phyloP scores from a whole-genome alignment of 108 stramenopile genomes.

The Stephanodiscus triporus region DNA sequence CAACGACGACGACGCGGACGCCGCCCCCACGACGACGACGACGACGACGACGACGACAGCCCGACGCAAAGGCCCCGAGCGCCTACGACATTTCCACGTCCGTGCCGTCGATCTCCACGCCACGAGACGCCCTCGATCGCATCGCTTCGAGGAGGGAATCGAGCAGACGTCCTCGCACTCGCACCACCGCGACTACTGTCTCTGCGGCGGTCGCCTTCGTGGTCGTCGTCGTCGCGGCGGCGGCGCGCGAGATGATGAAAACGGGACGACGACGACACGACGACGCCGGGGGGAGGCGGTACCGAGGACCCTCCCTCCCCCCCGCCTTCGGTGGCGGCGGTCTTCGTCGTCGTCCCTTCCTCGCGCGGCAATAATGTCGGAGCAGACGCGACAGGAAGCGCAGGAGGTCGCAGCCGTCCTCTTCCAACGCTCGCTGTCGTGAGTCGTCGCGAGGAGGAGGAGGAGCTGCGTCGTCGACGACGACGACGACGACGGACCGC shows the following conservation, averaged over 20 bases:
- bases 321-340: not conserved
- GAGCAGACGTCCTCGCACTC: too few species aligned
- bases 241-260: too few species aligned
- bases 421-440: slow-evolving; percentile 26
- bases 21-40: too few species aligned
- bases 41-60: too few species aligned
- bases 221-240: too few species aligned
- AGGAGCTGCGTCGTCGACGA: not conserved
- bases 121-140: not conserved
- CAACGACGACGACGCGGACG: not conserved
- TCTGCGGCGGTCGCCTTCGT: too few species aligned
- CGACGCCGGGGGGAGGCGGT: slow-evolving; percentile 28
- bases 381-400: slow-evolving; percentile 30
- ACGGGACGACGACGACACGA: not conserved
- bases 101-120: slow-evolving; percentile 4
- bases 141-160: not conserved
- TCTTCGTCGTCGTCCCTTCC: not conserved
- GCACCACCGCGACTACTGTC: too few species aligned
- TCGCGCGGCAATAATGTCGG: slow-evolving; percentile 15
- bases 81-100: slow-evolving; percentile 41
- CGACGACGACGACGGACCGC: too few species aligned
- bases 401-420: slow-evolving; percentile 28
- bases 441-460: not conserved
- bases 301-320: not conserved
- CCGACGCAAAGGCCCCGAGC: slow-evolving; percentile 7